phyloP scores from a whole-genome alignment of 805 yeast species.

The Lipomyces sp. region DNA sequence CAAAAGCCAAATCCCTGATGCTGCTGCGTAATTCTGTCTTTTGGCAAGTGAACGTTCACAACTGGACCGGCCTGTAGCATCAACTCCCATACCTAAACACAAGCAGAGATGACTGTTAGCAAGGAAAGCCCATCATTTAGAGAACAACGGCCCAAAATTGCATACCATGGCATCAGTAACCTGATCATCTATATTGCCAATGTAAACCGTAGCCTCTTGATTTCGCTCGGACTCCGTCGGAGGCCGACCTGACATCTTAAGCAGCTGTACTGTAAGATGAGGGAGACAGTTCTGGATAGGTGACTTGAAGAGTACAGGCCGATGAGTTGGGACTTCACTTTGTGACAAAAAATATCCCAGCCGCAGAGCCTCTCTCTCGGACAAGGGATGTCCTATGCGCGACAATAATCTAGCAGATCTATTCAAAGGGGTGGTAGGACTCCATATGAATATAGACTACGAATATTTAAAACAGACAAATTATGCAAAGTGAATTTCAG shows the following conservation, averaged over 20 bases:
- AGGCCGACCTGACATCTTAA: slow-evolving; percentile 20
- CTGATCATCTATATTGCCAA: slow-evolving; percentile 77
- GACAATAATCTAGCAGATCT: background rate
- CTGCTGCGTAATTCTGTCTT: slow-evolving; percentile 62
- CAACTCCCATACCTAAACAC: slow-evolving; percentile 59
- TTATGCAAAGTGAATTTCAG: no score
- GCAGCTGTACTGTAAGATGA: background rate
- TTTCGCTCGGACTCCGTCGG: slow-evolving; percentile 49
- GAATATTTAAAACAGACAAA: no score
- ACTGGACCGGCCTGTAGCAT: slow-evolving; percentile 84
- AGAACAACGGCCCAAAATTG: background rate
- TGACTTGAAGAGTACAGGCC: no score
- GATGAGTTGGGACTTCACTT: no score
- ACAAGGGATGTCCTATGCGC: background rate
- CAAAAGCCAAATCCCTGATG: slow-evolving; percentile 91
- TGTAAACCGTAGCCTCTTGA: slow-evolving; percentile 63
- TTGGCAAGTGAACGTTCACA: slow-evolving; percentile 66
- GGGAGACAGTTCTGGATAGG: no score
- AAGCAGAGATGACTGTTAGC: background rate
- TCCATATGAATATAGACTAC: background rate
- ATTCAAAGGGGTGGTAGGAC: background rate
- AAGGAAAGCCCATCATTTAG: background rate
- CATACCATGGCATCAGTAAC: slow-evolving; percentile 58
- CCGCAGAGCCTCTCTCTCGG: background rate
- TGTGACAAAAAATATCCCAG: background rate